These are phyloP conservation scores for Auricularia heimuer DNA, from an alignment of 768 basidiomycete species.

Conservation along the genomic window DNA sequence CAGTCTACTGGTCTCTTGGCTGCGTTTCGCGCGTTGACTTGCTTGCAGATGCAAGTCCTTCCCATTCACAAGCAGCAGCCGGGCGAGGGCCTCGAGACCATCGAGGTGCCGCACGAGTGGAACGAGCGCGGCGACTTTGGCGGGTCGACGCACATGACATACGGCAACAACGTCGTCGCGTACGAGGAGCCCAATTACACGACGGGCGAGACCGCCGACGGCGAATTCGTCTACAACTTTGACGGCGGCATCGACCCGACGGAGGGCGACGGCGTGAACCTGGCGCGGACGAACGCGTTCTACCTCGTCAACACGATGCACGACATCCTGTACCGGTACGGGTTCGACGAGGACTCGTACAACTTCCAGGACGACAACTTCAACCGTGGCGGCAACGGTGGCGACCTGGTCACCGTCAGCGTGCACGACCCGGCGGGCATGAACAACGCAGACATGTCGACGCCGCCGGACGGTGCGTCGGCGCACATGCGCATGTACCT, in stretches of 20 bases:
- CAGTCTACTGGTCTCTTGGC: slow-evolving; percentile 8
- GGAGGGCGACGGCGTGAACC: slow-evolving; percentile 37
- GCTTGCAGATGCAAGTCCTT: slow-evolving; percentile 34
- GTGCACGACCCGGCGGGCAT: slow-evolving; percentile 38
- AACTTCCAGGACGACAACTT: slow-evolving; percentile 55
- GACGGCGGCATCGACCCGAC: slow-evolving; percentile 28
- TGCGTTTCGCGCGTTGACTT: not conserved
- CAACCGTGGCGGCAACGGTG: slow-evolving; percentile 38
- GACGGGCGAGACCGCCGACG: slow-evolving; percentile 26
- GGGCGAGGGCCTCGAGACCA: slow-evolving; percentile 37
- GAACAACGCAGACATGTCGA: slow-evolving; percentile 32
- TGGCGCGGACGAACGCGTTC: slow-evolving; percentile 40
- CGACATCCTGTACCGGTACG: slow-evolving; percentile 41
- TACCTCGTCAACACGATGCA: slow-evolving; percentile 54
- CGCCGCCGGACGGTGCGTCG: slow-evolving; percentile 14
- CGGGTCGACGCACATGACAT: not conserved
- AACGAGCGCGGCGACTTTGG: slow-evolving; percentile 18
- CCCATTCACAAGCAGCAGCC: slow-evolving; percentile 42
- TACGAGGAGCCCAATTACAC: slow-evolving; percentile 21
- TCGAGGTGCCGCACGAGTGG: slow-evolving; percentile 48
- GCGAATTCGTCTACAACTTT: slow-evolving; percentile 32
- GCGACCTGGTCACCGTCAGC: slow-evolving; percentile 40
- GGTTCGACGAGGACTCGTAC: slow-evolving; percentile 48
- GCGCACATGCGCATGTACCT: slow-evolving; percentile 8
- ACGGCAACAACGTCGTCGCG: slow-evolving; percentile 31